Evolutionary conservation across 768 basidiomycete genomes (phyloP).

Genomic region (Tephrocybe sp.): DNA sequence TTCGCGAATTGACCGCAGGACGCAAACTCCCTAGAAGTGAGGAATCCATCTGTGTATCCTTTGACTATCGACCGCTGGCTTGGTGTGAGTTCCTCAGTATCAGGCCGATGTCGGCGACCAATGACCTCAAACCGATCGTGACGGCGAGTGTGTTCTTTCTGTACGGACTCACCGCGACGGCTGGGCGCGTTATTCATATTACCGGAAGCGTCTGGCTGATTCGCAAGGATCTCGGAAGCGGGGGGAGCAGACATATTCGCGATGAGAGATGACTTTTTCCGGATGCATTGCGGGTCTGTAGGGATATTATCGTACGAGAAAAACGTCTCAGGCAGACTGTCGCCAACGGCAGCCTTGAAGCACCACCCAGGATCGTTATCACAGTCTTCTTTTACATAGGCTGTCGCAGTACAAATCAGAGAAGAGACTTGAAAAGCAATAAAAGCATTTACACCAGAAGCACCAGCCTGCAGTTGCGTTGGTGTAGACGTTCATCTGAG

Average conservation of each 20-base stretch:
- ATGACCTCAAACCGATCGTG: constrained; percentile 27
- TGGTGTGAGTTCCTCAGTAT: constrained; percentile 15
- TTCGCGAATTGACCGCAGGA: constrained; percentile 37
- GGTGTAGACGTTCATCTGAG: constrained; percentile 57
- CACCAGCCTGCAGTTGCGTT: constrained; percentile 59
- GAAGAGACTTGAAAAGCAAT: background rate
- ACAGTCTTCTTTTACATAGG: constrained; percentile 62
- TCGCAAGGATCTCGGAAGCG: constrained; percentile 10
- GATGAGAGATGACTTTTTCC: constrained; percentile 6
- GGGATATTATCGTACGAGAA: constrained; percentile 39
- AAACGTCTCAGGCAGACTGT: constrained; percentile 54
- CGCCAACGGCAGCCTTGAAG: constrained; percentile 58
- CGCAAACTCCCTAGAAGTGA: constrained; percentile 54
- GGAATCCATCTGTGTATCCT: constrained; percentile 62
- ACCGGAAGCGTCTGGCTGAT: background rate
- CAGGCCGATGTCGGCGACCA: constrained; percentile 13
- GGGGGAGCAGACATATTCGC: constrained; percentile 12
- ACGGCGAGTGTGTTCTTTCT: background rate
- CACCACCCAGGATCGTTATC: constrained; percentile 64
- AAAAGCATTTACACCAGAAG: constrained; percentile 58
- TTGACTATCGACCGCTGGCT: constrained; percentile 23
- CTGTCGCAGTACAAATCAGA: constrained; percentile 24
- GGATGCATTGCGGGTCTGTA: constrained; percentile 6
- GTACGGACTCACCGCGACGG: background rate
- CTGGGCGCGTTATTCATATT: background rate